These are phyloP conservation scores for Hemisphaericaspora subhashii DNA, from an alignment of 1,139 yeast genomes.

Conservation along the genomic window DNA sequence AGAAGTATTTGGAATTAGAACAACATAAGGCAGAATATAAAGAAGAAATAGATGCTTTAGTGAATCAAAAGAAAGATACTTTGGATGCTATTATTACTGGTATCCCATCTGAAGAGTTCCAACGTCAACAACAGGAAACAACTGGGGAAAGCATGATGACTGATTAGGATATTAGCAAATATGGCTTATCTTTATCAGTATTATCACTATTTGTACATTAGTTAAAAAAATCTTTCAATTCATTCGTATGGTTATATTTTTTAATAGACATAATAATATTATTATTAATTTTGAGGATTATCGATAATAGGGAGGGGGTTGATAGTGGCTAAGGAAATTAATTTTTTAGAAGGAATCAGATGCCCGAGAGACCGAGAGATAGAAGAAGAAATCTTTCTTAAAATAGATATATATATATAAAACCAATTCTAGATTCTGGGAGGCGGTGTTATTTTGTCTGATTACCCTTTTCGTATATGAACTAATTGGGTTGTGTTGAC, in stretches of 20 bases:
- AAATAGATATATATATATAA: too few relatives aligned
- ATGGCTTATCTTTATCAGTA: background rate
- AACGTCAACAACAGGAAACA: conserved; percentile 11
- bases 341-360: too few relatives aligned
- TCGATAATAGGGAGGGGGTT: too few relatives aligned
- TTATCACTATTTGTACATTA: conserved; percentile 4
- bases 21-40: conserved; percentile 39
- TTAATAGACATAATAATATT: conserved; percentile 2
- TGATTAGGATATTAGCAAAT: conserved; percentile 20
- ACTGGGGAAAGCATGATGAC: conserved; percentile 21
- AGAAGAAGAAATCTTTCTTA: too few relatives aligned
- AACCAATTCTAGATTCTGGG: too few relatives aligned
- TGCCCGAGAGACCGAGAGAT: too few relatives aligned
- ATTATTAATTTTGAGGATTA: background rate
- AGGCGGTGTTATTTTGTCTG: too few relatives aligned
- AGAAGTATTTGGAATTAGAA: conserved; percentile 48
- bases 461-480: too few relatives aligned
- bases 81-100: conserved; percentile 46
- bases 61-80: conserved; percentile 39
- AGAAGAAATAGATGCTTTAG: conserved; percentile 35
- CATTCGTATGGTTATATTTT: conserved; percentile 1
- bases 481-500: too few relatives aligned
- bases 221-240: conserved; percentile 4
- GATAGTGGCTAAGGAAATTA: background rate
- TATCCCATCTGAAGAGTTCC: conserved; percentile 24